These are phyloP conservation scores for Phanerochaete carnosa DNA, from an alignment of 768 basidiomycete genomes.

Conservation along the genomic window DNA sequence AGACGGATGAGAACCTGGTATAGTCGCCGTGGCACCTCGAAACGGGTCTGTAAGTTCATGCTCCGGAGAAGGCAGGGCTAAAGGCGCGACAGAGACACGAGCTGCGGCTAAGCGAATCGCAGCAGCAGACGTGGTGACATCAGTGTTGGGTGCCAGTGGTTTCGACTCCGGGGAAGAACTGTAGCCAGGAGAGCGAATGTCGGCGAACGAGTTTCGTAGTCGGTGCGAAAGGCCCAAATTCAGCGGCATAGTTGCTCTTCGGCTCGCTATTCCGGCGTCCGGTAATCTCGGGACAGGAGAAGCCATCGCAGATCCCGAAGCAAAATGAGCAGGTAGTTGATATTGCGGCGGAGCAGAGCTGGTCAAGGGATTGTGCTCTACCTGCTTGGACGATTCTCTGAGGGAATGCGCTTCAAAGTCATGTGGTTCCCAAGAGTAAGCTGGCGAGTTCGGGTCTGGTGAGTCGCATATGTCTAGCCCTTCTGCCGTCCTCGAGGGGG, in stretches of 20 bases:
- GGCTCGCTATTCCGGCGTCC: constrained; percentile 8
- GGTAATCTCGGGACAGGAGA: constrained; percentile 7
- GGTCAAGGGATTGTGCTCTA: not conserved
- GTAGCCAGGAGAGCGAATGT: constrained; percentile 34
- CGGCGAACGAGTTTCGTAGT: constrained; percentile 44
- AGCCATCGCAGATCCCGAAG: not conserved
- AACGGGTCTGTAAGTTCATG: constrained; percentile 90
- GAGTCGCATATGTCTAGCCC: constrained; percentile 11
- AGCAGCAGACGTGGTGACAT: constrained; percentile 68
- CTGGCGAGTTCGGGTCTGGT: constrained; percentile 5
- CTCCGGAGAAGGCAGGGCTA: constrained; percentile 87
- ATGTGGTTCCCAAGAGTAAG: not conserved
- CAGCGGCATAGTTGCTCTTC: constrained; percentile 15
- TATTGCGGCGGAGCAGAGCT: constrained; percentile 15
- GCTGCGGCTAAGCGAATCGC: constrained; percentile 86
- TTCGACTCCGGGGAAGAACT: constrained; percentile 10
- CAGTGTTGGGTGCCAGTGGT: constrained; percentile 34
- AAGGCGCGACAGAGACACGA: constrained; percentile 77
- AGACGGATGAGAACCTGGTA: constrained; percentile 57
- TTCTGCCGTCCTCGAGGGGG: not conserved
- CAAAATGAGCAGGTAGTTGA: not conserved
- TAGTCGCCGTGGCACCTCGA: constrained; percentile 64
- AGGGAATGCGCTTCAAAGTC: not conserved
- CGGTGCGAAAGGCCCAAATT: constrained; percentile 32
- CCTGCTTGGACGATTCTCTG: not conserved